Evolutionary conservation across 768 basidiomycete genomes (phyloP).

Genomic region (Trametes coccinea): DNA sequence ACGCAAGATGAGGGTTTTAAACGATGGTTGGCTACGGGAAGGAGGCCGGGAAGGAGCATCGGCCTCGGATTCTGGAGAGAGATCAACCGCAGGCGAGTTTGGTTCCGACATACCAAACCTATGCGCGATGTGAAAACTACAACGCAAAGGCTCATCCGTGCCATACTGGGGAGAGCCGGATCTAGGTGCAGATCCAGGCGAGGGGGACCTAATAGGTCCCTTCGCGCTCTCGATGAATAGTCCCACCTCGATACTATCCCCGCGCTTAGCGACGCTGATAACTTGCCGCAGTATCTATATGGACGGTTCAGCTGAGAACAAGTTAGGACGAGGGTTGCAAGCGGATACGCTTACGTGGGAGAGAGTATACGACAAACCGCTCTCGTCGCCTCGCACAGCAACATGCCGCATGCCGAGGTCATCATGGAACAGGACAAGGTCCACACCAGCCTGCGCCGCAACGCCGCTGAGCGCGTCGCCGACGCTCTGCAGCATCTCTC

Average conservation of each 20-base stretch:
- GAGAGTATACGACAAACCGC: conserved; percentile 76
- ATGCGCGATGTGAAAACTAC: conserved; percentile 59
- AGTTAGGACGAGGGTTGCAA: not conserved
- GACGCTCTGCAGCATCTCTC: conserved; percentile 85
- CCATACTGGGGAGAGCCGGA: conserved; percentile 24
- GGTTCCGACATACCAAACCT: conserved; percentile 34
- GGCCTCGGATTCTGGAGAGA: not conserved
- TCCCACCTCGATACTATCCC: conserved; percentile 87
- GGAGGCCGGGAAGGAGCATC: conserved; percentile 17
- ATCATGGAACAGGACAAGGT: conserved; percentile 87
- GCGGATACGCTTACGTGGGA: conserved; percentile 67
- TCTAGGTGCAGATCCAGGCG: conserved; percentile 5
- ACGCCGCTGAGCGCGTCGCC: conserved; percentile 86
- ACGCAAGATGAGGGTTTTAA: conserved; percentile 56
- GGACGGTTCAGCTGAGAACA: conserved; percentile 19
- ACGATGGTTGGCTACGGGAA: conserved; percentile 39
- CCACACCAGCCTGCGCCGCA: conserved; percentile 82
- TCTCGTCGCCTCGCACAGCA: conserved; percentile 82
- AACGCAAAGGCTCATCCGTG: conserved; percentile 46
- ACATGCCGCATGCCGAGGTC: conserved; percentile 88
- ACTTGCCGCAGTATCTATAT: conserved; percentile 82
- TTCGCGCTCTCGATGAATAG: conserved; percentile 51
- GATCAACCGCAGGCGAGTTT: not conserved
- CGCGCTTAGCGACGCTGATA: conserved; percentile 60
- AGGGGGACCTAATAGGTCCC: conserved; percentile 1